Conservation (phyloP, 495 filamentous ascomycete genomes). For the Trichoderma orchidacearum region DNA sequence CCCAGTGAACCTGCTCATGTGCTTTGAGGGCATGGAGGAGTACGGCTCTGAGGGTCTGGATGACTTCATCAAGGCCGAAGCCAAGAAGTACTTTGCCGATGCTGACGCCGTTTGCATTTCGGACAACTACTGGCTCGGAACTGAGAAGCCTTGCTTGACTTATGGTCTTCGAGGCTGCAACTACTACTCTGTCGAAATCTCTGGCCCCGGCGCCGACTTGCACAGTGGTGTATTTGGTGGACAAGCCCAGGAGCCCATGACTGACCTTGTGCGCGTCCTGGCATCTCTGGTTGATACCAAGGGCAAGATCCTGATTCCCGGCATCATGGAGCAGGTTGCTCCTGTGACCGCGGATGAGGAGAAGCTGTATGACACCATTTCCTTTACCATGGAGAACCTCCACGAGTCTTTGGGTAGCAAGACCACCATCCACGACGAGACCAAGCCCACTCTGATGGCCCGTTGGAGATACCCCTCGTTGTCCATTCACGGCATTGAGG, state of each 20-base stretch:
- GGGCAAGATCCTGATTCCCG: constrained; percentile 81
- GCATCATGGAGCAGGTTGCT: constrained; percentile 81
- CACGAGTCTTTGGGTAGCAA: constrained; percentile 79
- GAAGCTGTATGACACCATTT: constrained; percentile 67
- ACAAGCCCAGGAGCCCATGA: constrained; percentile 95
- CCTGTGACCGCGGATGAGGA: constrained; percentile 79
- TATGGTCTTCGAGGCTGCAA: constrained; percentile 97
- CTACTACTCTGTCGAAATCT: constrained; percentile 84
- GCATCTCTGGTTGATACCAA: constrained; percentile 72
- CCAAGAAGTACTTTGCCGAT: constrained; percentile 83
- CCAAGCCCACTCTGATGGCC: constrained; percentile 84
- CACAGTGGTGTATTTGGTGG: constrained; percentile 96
- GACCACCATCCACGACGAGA: constrained; percentile 72
- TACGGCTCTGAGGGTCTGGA: constrained; percentile 95
- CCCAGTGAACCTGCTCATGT: constrained; percentile 97
- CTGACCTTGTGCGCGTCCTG: constrained; percentile 73
- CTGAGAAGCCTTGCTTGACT: constrained; percentile 92
- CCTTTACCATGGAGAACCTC: constrained; percentile 90
- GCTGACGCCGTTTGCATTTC: constrained; percentile 96
- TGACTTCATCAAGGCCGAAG: constrained; percentile 81
- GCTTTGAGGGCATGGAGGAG: constrained; percentile 99
- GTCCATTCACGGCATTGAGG: constrained; percentile 92
- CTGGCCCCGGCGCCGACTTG: constrained; percentile 82
- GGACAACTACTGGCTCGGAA: constrained; percentile 99
- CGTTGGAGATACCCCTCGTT: constrained; percentile 90